These are phyloP conservation scores for Blastomyces silverae DNA, from an alignment of 2,329 filamentous ascomycete genomes.

Conservation along the genomic window DNA sequence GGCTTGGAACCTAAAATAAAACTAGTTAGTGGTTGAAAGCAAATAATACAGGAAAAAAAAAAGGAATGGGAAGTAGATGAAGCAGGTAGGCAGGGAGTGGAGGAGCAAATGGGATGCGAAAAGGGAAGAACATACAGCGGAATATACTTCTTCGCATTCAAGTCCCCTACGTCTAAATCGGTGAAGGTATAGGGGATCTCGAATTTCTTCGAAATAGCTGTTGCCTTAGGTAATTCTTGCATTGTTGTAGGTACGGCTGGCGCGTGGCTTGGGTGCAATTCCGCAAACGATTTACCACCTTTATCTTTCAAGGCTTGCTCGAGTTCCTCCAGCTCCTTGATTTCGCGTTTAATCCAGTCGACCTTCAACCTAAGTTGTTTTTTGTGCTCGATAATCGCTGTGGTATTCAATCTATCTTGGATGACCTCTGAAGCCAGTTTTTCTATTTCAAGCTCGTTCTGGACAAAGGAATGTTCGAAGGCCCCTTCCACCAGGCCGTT, in stretches of 20 bases:
- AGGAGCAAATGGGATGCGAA: background rate
- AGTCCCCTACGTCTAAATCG: slow-evolving; percentile 43
- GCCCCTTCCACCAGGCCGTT: slow-evolving; percentile 44
- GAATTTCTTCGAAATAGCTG: slow-evolving; percentile 36
- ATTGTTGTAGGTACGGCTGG: slow-evolving; percentile 32
- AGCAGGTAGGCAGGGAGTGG: background rate
- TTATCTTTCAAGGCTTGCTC: slow-evolving; percentile 50
- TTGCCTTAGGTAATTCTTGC: background rate
- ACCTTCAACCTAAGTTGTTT: background rate
- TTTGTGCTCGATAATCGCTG: background rate
- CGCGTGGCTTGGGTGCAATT: slow-evolving; percentile 48
- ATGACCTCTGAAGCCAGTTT: slow-evolving; percentile 23
- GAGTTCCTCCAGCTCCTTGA: slow-evolving; percentile 48
- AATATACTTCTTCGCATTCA: slow-evolving; percentile 49
- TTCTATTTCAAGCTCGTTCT: slow-evolving; percentile 30
- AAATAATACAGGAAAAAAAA: background rate
- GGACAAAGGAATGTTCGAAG: slow-evolving; percentile 52
- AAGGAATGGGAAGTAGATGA: background rate
- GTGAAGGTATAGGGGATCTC: slow-evolving; percentile 47
- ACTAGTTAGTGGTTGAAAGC: background rate
- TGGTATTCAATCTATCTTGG: slow-evolving; percentile 29
- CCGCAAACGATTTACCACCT: slow-evolving; percentile 60
- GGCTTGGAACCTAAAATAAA: slow-evolving; percentile 46
- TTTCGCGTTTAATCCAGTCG: slow-evolving; percentile 2
- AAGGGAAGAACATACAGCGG: slow-evolving; percentile 16